Conservation (phyloP, 305 asterid species). For the Fraxinus xanthoxyloides region DNA sequence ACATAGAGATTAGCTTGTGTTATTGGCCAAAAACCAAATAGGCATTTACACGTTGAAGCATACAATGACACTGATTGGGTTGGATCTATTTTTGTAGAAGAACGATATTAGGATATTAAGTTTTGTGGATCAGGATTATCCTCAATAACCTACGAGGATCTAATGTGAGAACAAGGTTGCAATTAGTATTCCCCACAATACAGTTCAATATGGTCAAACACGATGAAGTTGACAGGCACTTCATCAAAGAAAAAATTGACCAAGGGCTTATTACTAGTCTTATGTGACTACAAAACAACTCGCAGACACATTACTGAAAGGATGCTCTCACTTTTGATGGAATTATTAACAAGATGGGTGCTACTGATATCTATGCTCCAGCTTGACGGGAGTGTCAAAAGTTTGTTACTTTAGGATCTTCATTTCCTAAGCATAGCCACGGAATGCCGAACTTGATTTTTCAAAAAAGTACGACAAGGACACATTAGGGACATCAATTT, state of each 20-base stretch:
- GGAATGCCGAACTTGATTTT: neutral
- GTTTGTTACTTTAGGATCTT: neutral
- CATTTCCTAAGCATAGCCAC: neutral
- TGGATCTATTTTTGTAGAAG: neutral
- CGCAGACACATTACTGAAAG: neutral
- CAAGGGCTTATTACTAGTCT: neutral
- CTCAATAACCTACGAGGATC: neutral
- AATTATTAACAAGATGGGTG: neutral
- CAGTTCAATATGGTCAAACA: conserved; percentile 6
- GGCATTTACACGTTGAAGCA: neutral
- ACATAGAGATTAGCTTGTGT: neutral
- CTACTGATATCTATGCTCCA: neutral
- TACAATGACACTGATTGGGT: neutral
- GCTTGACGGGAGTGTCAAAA: neutral
- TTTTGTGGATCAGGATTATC: neutral
- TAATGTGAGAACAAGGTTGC: conserved; percentile 9
- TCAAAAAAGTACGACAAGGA: neutral
- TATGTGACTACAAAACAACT: conserved; percentile 6
- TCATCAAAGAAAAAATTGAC: conserved; percentile 1
- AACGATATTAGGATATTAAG: too few species aligned
- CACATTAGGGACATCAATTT: neutral
- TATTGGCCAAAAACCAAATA: neutral
- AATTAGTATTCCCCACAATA: conserved; percentile 5
- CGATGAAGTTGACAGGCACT: neutral
- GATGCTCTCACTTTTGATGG: neutral